Base-by-base conservation (phyloP, 805 yeast species). In the Starmerella powellii region DNA sequence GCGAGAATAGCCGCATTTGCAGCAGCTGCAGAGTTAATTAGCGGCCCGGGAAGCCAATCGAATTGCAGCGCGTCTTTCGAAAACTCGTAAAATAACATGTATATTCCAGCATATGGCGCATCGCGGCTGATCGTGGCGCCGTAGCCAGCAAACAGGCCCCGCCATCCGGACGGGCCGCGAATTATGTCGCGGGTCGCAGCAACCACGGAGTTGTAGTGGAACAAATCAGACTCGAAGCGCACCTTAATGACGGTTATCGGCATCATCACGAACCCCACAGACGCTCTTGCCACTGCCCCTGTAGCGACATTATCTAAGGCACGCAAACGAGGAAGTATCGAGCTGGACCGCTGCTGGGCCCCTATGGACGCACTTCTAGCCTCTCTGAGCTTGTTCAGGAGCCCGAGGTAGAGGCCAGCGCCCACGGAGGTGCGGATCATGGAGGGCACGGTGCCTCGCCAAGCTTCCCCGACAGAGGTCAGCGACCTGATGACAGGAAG, bases 391-490 rank as follows among this genome's bases (percentile, higher is more conserved):
- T 34, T 77, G 51, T 34, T 67, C 41, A 91, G 63, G 13, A 80
- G 68, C 0, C 95, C 72, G 40, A 91, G 68, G 55, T 91, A 91
- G 27, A 91, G 62, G 0, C 91, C 95, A 33, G 93, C 80, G 0
- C 98, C 98, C 11, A 84, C 66, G 0, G 95, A 84, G 0, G 95
- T 88, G 46, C 98, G 68, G 20, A 88, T 54, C 0, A 93, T 86
- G 17, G 95, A 83, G 0, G 98, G 95, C 30, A 86, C 54, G 0
- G 95, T 88, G 0, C 98, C 98, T 42, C 95, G 70, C 98, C 98
- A 91, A 41, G 56, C 48, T 44, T 47, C 52, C 23, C 35, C 19
- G 12, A 48, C 17, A 12, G 44, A 37, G 17, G 34, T 29, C 30
- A 48, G 39, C 17, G 50, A 47, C 11, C 38, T 20, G 17, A 61